A percentile compares a stretch with the other conserved stretches of the same genome.
Evolutionary conservation across 164 flowering plant genomes (phyloP).

Genomic region (Nymphaea colorata): DNA sequence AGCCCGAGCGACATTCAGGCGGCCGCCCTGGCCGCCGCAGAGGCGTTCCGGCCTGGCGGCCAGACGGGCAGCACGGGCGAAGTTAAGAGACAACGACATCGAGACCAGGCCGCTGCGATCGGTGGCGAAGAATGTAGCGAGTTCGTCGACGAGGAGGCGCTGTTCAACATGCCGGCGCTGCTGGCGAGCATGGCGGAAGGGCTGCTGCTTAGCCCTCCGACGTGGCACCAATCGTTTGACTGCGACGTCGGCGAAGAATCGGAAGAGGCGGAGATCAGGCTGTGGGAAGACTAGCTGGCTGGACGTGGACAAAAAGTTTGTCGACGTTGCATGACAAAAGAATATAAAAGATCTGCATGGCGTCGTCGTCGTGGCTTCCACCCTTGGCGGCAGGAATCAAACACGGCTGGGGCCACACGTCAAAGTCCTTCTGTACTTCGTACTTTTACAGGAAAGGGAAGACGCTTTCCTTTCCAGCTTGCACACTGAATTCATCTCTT

Average conservation of each 20-base stretch:
- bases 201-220: conserved; percentile 27
- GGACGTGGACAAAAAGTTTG: no score
- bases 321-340: no score
- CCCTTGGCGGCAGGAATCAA: no score
- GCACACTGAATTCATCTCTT: no score
- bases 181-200: conserved; percentile 28
- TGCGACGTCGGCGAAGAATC: background rate
- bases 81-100: background rate
- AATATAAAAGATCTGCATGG: no score
- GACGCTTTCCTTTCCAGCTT: no score
- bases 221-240: background rate
- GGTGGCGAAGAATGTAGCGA: conserved; percentile 11
- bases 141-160: conserved; percentile 12
- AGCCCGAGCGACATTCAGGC: conserved; percentile 14
- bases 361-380: no score
- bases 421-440: no score
- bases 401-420: no score
- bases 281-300: background rate
- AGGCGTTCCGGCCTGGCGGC: conserved; percentile 5
- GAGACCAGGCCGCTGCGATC: conserved; percentile 10
- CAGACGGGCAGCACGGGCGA: background rate
- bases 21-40: conserved; percentile 23
- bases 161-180: conserved; percentile 21
- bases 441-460: no score
- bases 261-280: background rate